Conservation (phyloP, 2,329 filamentous ascomycete genomes). For the Fusarium euwallaceae region DNA sequence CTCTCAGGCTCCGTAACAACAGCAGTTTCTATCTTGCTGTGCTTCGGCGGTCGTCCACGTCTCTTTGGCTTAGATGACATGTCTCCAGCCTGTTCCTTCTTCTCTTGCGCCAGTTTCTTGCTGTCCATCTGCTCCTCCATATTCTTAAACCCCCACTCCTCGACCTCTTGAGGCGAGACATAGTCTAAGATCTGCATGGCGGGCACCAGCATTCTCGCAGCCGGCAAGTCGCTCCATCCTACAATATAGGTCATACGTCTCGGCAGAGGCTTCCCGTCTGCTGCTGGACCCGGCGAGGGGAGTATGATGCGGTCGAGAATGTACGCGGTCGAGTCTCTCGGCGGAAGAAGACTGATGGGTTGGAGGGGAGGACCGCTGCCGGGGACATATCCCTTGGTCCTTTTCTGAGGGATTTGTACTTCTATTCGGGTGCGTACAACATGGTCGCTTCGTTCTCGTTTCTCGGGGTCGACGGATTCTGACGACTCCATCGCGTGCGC, state of each 20-base stretch:
- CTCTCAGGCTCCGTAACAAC: constrained; percentile 46
- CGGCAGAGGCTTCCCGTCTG: constrained; percentile 53
- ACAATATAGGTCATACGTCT: constrained; percentile 67
- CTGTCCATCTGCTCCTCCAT: constrained; percentile 59
- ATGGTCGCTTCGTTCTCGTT: constrained; percentile 27
- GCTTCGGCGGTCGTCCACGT: constrained; percentile 48
- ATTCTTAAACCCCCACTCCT: constrained; percentile 67
- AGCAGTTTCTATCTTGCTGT: constrained; percentile 51
- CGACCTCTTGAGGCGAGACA: constrained; percentile 67
- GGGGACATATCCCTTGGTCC: constrained; percentile 54
- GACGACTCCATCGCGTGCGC: constrained; percentile 38
- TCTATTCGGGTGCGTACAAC: constrained; percentile 28
- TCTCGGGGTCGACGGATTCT: constrained; percentile 15
- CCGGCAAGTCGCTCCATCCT: constrained; percentile 66
- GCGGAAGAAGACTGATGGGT: constrained; percentile 62
- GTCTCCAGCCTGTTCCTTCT: constrained; percentile 44
- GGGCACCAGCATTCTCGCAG: constrained; percentile 61
- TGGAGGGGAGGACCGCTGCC: constrained; percentile 63
- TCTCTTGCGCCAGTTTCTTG: constrained; percentile 46
- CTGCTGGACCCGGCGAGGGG: constrained; percentile 50
- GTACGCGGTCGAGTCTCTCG: constrained; percentile 66
- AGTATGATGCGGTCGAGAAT: constrained; percentile 68
- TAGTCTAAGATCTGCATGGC: constrained; percentile 67
- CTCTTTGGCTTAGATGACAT: constrained; percentile 34
- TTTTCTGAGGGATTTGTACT: constrained; percentile 29